Evolutionary conservation across 768 basidiomycete species (phyloP).

Genomic region (Boletus vinaceobasis): DNA sequence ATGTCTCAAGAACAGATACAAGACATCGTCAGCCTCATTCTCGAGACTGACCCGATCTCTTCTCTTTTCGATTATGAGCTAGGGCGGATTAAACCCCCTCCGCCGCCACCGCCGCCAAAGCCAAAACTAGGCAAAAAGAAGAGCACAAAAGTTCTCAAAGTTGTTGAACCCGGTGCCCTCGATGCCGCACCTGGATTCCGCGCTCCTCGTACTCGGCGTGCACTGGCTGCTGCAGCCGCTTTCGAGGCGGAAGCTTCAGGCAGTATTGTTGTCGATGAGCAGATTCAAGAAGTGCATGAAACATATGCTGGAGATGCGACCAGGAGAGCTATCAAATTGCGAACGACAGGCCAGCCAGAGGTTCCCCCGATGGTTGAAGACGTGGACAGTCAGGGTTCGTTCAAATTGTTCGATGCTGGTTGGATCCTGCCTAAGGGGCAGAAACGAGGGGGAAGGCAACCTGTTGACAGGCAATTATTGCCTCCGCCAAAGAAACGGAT

Average conservation of each 20-base stretch:
- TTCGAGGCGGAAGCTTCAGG: constrained; percentile 40
- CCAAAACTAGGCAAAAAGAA: constrained; percentile 43
- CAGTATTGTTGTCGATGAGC: constrained; percentile 10
- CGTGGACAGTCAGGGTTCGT: constrained; percentile 69
- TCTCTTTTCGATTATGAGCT: constrained; percentile 71
- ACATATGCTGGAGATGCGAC: constrained; percentile 8
- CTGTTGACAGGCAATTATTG: constrained; percentile 41
- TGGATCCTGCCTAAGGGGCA: constrained; percentile 83
- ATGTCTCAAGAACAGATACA: constrained; percentile 50
- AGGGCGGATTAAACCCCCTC: constrained; percentile 56
- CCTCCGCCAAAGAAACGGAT: constrained; percentile 56
- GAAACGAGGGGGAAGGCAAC: constrained; percentile 56
- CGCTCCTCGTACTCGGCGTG: constrained; percentile 48
- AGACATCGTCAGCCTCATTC: constrained; percentile 50
- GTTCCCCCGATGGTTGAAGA: constrained; percentile 61
- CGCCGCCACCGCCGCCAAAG: constrained; percentile 50
- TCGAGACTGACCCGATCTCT: constrained; percentile 56
- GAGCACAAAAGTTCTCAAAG: constrained; percentile 21
- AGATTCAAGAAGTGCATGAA: constrained; percentile 1
- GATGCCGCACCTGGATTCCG: constrained; percentile 45
- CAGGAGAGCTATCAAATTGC: constrained; percentile 30
- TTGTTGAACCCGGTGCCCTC: constrained; percentile 22
- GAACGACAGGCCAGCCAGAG: constrained; percentile 30
- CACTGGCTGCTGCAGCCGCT: constrained; percentile 39
- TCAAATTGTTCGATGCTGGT: constrained; percentile 79